Percentiles rank a stretch among this genome's conserved stretches.
Conservation (phyloP, 2,329 filamentous ascomycete genomes). For the Alternaria dauci region DNA sequence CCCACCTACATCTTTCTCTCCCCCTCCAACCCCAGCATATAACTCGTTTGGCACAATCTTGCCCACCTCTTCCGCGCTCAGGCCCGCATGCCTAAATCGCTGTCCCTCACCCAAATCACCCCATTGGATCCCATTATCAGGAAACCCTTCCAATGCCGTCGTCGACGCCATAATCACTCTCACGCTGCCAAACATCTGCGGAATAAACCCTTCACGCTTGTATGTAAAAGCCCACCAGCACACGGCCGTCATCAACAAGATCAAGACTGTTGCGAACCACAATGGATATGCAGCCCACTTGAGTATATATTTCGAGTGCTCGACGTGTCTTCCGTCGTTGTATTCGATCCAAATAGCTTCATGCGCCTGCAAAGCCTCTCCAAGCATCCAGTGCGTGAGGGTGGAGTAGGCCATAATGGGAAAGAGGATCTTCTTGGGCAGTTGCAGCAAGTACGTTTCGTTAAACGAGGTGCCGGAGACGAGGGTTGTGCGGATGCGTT, state of each 20-base stretch:
- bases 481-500: not conserved
- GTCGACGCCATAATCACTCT: not conserved
- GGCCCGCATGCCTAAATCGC: not conserved
- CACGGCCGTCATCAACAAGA: not conserved
- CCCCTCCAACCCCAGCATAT: not conserved
- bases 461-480: not conserved
- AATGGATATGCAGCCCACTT: not conserved
- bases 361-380: not conserved
- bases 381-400: not conserved
- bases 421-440: not conserved
- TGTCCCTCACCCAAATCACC: not conserved
- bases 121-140: not conserved
- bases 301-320: not conserved
- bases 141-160: not conserved
- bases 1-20: not conserved
- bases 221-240: not conserved
- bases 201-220: not conserved
- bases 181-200: not conserved
- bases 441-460: not conserved
- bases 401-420: not conserved
- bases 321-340: not conserved
- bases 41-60: not conserved
- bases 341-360: not conserved
- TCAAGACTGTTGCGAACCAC: not conserved
- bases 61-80: not conserved